phyloP scores from a whole-genome alignment of 2,329 filamentous ascomycete genomes.

The Colletotrichum kahawae region DNA sequence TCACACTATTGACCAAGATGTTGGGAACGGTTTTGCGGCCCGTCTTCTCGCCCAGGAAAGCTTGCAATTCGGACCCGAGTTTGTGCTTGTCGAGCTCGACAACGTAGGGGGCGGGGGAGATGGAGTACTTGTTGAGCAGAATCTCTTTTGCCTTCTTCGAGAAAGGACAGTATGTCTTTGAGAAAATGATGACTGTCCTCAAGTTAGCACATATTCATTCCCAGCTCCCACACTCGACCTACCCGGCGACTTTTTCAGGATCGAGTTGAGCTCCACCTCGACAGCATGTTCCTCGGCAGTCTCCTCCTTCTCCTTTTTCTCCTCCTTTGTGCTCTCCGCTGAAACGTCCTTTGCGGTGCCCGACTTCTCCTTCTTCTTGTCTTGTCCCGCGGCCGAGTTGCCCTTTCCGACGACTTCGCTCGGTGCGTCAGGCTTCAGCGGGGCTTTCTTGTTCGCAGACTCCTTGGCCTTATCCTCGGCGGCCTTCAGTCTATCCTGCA shows the following conservation, averaged over 20 bases:
- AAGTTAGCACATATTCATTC: slow-evolving; percentile 1
- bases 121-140: slow-evolving; percentile 82
- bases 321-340: slow-evolving; percentile 33
- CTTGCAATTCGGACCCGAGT: slow-evolving; percentile 76
- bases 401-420: slow-evolving; percentile 63
- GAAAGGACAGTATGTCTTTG: slow-evolving; percentile 89
- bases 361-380: slow-evolving; percentile 49
- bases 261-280: slow-evolving; percentile 74
- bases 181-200: slow-evolving; percentile 85
- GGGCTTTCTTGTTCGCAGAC: slow-evolving; percentile 69
- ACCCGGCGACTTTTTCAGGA: slow-evolving; percentile 87
- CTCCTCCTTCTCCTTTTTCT: slow-evolving; percentile 49
- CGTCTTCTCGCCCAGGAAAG: slow-evolving; percentile 73
- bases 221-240: slow-evolving; percentile 34
- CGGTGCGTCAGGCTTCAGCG: slow-evolving; percentile 63
- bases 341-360: slow-evolving; percentile 50
- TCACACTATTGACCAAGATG: slow-evolving; percentile 84
- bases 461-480: slow-evolving; percentile 74
- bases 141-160: slow-evolving; percentile 86
- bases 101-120: slow-evolving; percentile 81
- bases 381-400: slow-evolving; percentile 59
- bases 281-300: slow-evolving; percentile 67
- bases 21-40: slow-evolving; percentile 90
- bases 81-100: slow-evolving; percentile 89
- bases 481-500: slow-evolving; percentile 67